Evolutionary conservation across 176 grass and related monocot species (phyloP).

Genomic region (Zoysia japonica): DNA sequence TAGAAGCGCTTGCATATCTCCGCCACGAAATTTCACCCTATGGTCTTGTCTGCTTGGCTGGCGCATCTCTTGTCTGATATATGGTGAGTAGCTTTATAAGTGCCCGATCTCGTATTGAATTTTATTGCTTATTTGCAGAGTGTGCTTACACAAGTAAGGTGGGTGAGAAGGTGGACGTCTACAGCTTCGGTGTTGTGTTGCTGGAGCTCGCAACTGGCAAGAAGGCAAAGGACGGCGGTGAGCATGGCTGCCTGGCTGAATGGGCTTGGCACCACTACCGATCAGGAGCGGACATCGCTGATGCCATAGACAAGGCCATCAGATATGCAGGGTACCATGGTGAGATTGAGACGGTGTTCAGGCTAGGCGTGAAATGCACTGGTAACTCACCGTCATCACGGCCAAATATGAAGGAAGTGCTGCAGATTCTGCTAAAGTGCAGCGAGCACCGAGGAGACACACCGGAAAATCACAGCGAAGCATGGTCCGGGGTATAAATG

Average conservation of each 20-base stretch:
- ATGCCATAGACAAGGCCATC: conserved; percentile 51
- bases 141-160: conserved; percentile 66
- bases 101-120: too few species aligned
- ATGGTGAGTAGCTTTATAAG: too few species aligned
- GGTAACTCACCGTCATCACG: conserved; percentile 43
- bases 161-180: conserved; percentile 75
- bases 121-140: conserved; percentile 37
- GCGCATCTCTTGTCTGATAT: not conserved
- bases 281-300: conserved; percentile 36
- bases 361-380: conserved; percentile 65
- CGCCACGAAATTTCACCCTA: too few species aligned
- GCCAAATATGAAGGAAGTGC: conserved; percentile 69
- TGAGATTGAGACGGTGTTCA: conserved; percentile 64
- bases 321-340: conserved; percentile 36
- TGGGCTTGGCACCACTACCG: conserved; percentile 56
- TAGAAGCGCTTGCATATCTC: too few species aligned
- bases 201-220: conserved; percentile 77
- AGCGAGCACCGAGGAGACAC: conserved; percentile 35
- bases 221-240: conserved; percentile 59
- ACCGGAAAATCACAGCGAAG: conserved; percentile 27
- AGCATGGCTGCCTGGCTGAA: conserved; percentile 55
- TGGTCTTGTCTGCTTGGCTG: not conserved
- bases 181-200: conserved; percentile 88
- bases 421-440: conserved; percentile 58
- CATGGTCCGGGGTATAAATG: conserved; percentile 33